phyloP scores from a whole-genome alignment of 495 filamentous ascomycete genomes.

The Podospora pseudocomata region DNA sequence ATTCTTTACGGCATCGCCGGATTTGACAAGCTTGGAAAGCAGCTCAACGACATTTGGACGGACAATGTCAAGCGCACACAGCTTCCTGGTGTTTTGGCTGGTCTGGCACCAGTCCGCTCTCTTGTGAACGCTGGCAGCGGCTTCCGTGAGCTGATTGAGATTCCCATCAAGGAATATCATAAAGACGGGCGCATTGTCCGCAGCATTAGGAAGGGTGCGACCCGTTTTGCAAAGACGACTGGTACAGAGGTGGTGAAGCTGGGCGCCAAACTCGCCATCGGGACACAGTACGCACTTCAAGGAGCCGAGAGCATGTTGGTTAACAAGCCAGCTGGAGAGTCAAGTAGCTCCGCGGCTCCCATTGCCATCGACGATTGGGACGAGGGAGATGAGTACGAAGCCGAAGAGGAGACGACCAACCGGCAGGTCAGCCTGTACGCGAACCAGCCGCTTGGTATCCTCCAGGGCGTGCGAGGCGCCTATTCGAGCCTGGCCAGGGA shows the following conservation, averaged over 20 bases:
- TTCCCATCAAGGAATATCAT: slow-evolving; percentile 87
- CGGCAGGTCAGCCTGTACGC: slow-evolving; percentile 86
- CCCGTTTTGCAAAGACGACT: slow-evolving; percentile 86
- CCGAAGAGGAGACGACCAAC: slow-evolving; percentile 54
- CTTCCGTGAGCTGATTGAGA: slow-evolving; percentile 76
- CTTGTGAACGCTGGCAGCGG: slow-evolving; percentile 87
- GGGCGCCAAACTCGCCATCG: slow-evolving; percentile 91
- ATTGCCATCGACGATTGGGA: slow-evolving; percentile 31
- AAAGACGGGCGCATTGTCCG: slow-evolving; percentile 92
- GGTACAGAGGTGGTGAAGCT: slow-evolving; percentile 87
- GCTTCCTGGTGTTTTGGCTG: slow-evolving; percentile 81
- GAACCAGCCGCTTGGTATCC: slow-evolving; percentile 82
- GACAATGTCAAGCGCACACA: slow-evolving; percentile 88
- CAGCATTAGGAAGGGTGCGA: slow-evolving; percentile 83
- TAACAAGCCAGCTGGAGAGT: slow-evolving; percentile 42
- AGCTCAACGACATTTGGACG: slow-evolving; percentile 95
- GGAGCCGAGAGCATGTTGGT: slow-evolving; percentile 75
- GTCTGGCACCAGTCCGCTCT: slow-evolving; percentile 83
- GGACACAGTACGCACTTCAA: slow-evolving; percentile 86
- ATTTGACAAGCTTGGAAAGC: slow-evolving; percentile 81
- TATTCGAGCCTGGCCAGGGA: slow-evolving; percentile 81
- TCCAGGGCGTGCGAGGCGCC: slow-evolving; percentile 79
- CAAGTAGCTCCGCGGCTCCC: slow-evolving; percentile 20
- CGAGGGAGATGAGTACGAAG: slow-evolving; percentile 61
- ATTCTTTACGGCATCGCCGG: slow-evolving; percentile 91